Percentiles rank a stretch among this genome's conserved stretches.
phyloP scores from a whole-genome alignment of 2,329 filamentous ascomycete genomes.

The Sclerotinia nivalis region DNA sequence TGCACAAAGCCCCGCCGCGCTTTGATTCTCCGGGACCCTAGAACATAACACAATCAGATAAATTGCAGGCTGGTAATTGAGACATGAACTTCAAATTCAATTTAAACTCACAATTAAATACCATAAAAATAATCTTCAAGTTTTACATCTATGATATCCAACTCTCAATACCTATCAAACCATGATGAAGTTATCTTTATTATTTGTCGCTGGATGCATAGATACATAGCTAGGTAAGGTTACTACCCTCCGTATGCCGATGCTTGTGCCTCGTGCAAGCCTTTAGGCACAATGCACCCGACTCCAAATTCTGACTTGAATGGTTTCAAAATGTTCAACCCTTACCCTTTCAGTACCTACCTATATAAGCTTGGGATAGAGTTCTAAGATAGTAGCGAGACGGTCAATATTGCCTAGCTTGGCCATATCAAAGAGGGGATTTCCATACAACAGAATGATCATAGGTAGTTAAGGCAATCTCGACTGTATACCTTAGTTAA shows the following conservation, averaged over 20 bases:
- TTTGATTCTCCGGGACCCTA: not conserved
- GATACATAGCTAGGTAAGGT: too few species aligned
- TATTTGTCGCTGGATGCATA: not conserved
- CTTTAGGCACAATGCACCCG: conserved; percentile 2
- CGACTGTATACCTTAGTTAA: not conserved
- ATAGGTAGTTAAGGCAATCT: too few species aligned
- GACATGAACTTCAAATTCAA: not conserved
- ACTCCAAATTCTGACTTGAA: conserved; percentile 10
- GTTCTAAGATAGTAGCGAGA: not conserved
- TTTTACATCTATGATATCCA: not conserved
- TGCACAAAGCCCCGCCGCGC: conserved; percentile 16
- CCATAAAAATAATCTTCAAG: too few species aligned
- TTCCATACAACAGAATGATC: not conserved
- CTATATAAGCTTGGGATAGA: not conserved
- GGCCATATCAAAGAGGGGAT: not conserved
- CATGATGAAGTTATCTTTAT: not conserved
- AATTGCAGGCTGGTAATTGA: not conserved
- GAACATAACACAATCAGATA: too few species aligned
- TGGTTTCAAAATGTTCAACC: conserved; percentile 8
- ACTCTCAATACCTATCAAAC: not conserved
- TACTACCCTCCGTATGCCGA: not conserved
- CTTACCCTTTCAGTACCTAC: not conserved
- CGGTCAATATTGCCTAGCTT: not conserved
- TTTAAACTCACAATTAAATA: not conserved
- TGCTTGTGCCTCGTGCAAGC: not conserved